A percentile compares a stretch with the other conserved stretches of the same genome.
Conservation (phyloP, 2,329 filamentous ascomycete species). For the Lomentospora prolificans region DNA sequence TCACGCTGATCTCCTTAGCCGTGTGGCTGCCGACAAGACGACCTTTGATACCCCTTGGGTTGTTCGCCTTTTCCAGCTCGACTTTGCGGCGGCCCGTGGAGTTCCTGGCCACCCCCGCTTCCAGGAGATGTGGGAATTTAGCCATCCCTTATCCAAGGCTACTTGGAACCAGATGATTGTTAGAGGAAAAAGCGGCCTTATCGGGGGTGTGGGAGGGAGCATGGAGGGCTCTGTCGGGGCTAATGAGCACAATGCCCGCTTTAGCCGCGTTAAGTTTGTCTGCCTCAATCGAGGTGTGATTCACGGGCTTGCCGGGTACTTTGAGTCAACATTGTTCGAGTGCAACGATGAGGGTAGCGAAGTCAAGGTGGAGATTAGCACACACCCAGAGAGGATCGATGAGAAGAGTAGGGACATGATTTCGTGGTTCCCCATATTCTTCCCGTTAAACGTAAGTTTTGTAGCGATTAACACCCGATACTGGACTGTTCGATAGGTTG, state of each 20-base stretch:
- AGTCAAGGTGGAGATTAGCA: conserved; percentile 73
- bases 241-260: conserved; percentile 87
- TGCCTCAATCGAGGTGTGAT: conserved; percentile 71
- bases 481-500: neutral
- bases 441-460: conserved; percentile 74
- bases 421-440: conserved; percentile 98
- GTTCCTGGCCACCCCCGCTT: conserved; percentile 53
- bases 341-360: conserved; percentile 28
- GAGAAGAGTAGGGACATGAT: conserved; percentile 96
- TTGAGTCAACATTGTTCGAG: conserved; percentile 88
- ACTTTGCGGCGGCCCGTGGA: conserved; percentile 62
- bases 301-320: conserved; percentile 88
- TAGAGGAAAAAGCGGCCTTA: conserved; percentile 53
- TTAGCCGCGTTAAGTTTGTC: conserved; percentile 67
- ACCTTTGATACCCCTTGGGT: conserved; percentile 92
- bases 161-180: conserved; percentile 45
- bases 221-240: conserved; percentile 68
- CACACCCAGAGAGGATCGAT: conserved; percentile 84
- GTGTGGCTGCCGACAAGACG: conserved; percentile 50
- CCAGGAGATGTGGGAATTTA: conserved; percentile 71
- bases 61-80: conserved; percentile 80
- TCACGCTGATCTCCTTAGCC: conserved; percentile 65
- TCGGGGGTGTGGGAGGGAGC: conserved; percentile 59
- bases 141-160: conserved; percentile 57
- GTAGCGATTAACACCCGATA: neutral